These are phyloP conservation scores for Cochlearia excelsa DNA, from an alignment of 345 rosid species.

Conservation along the genomic window DNA sequence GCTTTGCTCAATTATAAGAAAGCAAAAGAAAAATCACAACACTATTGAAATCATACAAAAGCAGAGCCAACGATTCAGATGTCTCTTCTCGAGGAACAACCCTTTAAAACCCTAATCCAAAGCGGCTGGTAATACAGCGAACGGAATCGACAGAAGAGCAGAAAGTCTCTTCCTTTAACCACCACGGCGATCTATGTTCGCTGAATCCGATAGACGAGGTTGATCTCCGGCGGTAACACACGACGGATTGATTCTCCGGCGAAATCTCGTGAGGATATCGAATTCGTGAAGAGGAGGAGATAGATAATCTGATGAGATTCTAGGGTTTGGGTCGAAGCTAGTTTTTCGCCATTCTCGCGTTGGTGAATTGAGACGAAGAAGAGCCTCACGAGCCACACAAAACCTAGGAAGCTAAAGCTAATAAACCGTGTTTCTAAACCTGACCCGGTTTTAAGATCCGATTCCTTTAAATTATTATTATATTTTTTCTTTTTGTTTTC, in stretches of 20 bases:
- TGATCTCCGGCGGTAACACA: constrained; percentile 12
- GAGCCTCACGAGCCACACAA: constrained; percentile 23
- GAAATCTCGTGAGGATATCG: constrained; percentile 4
- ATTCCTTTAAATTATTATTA: neutral
- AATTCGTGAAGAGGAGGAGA: neutral
- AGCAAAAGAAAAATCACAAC: constrained; percentile 17
- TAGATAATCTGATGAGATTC: constrained; percentile 11
- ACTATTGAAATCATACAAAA: constrained; percentile 26
- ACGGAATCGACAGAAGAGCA: neutral
- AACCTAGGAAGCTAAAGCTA: neutral
- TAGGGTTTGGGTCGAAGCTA: constrained; percentile 25
- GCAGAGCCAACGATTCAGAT: constrained; percentile 17
- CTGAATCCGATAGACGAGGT: neutral
- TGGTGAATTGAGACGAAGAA: constrained; percentile 5
- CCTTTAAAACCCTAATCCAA: constrained; percentile 29
- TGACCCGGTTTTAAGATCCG: constrained; percentile 17
- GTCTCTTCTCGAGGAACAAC: constrained; percentile 26
- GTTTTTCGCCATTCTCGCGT: constrained; percentile 16
- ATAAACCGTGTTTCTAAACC: constrained; percentile 11
- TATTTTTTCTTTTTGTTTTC: neutral
- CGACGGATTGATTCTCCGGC: constrained; percentile 16
- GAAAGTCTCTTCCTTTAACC: constrained; percentile 29
- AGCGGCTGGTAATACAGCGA: constrained; percentile 26
- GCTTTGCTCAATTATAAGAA: constrained; percentile 12
- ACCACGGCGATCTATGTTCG: constrained; percentile 14